phyloP scores from a whole-genome alignment of 345 rosid genomes.

The Populus nigra region DNA sequence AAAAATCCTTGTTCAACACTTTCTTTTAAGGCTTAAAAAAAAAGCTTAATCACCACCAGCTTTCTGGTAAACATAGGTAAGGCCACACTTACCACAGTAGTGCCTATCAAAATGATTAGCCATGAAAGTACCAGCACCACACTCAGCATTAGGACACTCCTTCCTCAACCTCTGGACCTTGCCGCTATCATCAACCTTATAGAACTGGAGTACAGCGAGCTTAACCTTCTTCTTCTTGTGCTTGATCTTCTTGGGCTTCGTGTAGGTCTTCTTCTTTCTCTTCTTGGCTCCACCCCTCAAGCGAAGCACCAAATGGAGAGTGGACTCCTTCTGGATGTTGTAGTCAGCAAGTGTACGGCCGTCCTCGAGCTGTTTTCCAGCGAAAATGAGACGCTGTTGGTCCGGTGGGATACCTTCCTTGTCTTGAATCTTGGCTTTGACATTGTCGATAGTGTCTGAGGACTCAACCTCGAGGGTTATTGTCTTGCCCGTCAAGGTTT shows the following conservation, averaged over 20 bases:
- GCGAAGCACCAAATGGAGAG: constrained; percentile 19
- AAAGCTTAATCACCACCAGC: constrained; percentile 12
- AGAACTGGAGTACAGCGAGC: constrained; percentile 9
- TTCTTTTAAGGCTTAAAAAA: neutral
- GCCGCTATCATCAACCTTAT: neutral
- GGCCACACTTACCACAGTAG: constrained; percentile 18
- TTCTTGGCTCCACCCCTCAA: constrained; percentile 18
- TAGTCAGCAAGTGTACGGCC: neutral
- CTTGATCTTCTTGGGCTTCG: constrained; percentile 12
- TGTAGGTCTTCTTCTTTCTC: constrained; percentile 11
- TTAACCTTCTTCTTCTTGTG: constrained; percentile 9
- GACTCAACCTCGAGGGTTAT: constrained; percentile 20
- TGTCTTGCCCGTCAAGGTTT: constrained; percentile 19
- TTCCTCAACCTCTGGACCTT: constrained; percentile 11
- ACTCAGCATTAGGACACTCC: constrained; percentile 8
- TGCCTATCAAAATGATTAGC: constrained; percentile 17
- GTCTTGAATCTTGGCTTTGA: constrained; percentile 6
- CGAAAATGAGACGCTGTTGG: neutral
- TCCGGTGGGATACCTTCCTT: constrained; percentile 2
- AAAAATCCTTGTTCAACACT: neutral
- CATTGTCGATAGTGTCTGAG: constrained; percentile 7
- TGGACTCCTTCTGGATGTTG: constrained; percentile 22
- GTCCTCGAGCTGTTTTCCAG: neutral
- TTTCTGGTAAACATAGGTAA: constrained; percentile 15
- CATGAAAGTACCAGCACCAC: constrained; percentile 19